phyloP scores from a whole-genome alignment of 139 green algal genomes.

The Chlorella sorokiniana region DNA sequence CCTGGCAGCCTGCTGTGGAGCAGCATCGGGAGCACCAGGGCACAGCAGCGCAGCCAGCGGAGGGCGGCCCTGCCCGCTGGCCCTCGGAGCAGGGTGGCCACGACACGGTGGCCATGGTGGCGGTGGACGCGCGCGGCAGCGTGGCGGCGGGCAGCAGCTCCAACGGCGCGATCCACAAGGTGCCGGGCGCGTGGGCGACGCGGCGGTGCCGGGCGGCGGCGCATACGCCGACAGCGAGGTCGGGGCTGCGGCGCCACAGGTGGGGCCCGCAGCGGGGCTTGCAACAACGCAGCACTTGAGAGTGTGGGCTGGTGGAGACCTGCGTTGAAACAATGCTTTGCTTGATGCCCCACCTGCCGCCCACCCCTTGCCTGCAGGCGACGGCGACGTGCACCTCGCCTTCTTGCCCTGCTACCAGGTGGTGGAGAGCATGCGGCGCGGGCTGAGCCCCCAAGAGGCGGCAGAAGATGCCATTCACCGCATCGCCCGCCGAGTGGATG shows the following conservation, averaged over 20 bases:
- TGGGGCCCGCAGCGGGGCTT: background rate
- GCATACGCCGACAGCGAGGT: conserved; percentile 72
- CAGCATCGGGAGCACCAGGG: conserved; percentile 3
- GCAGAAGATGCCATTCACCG: conserved; percentile 60
- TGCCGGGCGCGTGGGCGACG: conserved; percentile 75
- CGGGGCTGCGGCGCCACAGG: conserved; percentile 76
- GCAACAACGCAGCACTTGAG: no score
- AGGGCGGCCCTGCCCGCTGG: background rate
- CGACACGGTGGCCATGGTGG: conserved; percentile 81
- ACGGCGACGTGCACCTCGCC: conserved; percentile 79
- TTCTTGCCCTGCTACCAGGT: conserved; percentile 78
- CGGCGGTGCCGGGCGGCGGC: conserved; percentile 62
- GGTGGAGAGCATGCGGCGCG: conserved; percentile 70
- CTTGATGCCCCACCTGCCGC: background rate
- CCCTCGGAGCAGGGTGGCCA: conserved; percentile 37
- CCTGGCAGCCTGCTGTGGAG: background rate
- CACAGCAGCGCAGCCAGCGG: background rate
- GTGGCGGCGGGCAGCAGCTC: conserved; percentile 45
- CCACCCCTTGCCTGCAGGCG: conserved; percentile 27
- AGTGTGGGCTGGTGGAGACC: background rate
- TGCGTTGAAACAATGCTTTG: background rate
- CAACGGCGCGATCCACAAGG: conserved; percentile 67
- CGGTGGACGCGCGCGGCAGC: conserved; percentile 43
- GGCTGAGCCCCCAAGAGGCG: conserved; percentile 52
- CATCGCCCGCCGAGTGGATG: conserved; percentile 44